A percentile compares a stretch with the other conserved stretches of the same genome.
Conservation (phyloP, 2,329 filamentous ascomycete species). For the Fonsecaea erecta region DNA sequence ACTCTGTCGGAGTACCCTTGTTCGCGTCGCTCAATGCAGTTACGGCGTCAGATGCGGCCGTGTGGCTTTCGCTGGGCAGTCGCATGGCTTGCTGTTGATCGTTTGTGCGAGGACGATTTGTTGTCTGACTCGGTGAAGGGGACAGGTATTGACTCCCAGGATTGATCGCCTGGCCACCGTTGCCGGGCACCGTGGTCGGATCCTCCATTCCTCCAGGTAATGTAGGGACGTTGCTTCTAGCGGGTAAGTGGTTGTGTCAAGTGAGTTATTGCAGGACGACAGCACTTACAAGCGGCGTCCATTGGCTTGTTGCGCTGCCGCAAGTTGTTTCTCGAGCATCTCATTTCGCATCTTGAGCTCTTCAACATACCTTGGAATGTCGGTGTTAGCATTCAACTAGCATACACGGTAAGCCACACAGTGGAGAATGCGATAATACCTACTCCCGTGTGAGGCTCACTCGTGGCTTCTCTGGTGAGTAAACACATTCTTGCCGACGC, state of each 20-base stretch:
- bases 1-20: constrained; percentile 12
- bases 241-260: neutral
- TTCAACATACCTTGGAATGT: constrained; percentile 8
- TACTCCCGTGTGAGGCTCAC: constrained; percentile 11
- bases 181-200: neutral
- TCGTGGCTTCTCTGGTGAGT: constrained; percentile 5
- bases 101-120: neutral
- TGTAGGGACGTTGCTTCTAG: neutral
- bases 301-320: neutral
- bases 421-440: neutral
- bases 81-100: neutral
- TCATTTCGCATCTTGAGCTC: constrained; percentile 13
- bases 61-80: neutral
- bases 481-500: constrained; percentile 13
- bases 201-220: neutral
- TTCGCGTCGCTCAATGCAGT: constrained; percentile 3
- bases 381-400: neutral
- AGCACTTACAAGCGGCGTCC: neutral
- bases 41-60: neutral
- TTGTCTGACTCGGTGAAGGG: neutral
- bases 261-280: neutral
- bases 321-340: constrained; percentile 10
- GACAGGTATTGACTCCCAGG: neutral
- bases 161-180: neutral
- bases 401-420: neutral